phyloP scores from a whole-genome alignment of 768 basidiomycete species.

The Thelephora ganbajun region DNA sequence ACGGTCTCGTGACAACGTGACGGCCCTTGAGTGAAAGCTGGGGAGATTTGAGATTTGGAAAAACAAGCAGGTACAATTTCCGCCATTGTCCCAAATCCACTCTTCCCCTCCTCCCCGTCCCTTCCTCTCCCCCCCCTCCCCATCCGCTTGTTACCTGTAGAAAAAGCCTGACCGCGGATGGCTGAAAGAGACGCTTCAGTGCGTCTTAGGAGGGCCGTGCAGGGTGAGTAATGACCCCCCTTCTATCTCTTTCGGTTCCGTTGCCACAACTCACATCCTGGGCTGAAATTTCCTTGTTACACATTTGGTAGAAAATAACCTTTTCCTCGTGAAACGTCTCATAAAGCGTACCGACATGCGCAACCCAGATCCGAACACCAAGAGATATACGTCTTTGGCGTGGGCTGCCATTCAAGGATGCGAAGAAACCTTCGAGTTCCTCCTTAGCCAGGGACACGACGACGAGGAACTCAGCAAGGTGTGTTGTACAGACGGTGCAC shows the following conservation, averaged over 20 bases:
- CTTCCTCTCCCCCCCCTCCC: slow-evolving; percentile 13
- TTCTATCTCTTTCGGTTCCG: neutral
- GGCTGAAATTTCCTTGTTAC: neutral
- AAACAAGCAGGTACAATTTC: neutral
- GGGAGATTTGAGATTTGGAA: too few relatives aligned
- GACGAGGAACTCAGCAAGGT: slow-evolving; percentile 88
- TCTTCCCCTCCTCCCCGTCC: slow-evolving; percentile 3
- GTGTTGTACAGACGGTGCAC: slow-evolving; percentile 15
- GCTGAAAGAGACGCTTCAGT: slow-evolving; percentile 71
- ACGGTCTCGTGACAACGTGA: too few relatives aligned
- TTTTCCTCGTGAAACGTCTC: slow-evolving; percentile 83
- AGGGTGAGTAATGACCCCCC: slow-evolving; percentile 30
- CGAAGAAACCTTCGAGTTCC: slow-evolving; percentile 88
- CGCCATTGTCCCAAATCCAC: slow-evolving; percentile 7
- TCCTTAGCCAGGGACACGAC: slow-evolving; percentile 78
- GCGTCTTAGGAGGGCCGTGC: slow-evolving; percentile 67
- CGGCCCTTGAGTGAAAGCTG: too few relatives aligned
- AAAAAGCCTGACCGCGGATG: slow-evolving; percentile 30
- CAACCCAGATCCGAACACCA: slow-evolving; percentile 68
- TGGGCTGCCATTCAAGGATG: slow-evolving; percentile 86
- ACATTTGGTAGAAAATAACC: slow-evolving; percentile 66
- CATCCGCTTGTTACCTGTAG: slow-evolving; percentile 3
- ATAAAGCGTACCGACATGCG: slow-evolving; percentile 79
- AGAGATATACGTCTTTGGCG: slow-evolving; percentile 75
- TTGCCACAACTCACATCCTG: neutral